Conservation (phyloP, 257 asterid species). For the Knoxia roxburghii region DNA sequence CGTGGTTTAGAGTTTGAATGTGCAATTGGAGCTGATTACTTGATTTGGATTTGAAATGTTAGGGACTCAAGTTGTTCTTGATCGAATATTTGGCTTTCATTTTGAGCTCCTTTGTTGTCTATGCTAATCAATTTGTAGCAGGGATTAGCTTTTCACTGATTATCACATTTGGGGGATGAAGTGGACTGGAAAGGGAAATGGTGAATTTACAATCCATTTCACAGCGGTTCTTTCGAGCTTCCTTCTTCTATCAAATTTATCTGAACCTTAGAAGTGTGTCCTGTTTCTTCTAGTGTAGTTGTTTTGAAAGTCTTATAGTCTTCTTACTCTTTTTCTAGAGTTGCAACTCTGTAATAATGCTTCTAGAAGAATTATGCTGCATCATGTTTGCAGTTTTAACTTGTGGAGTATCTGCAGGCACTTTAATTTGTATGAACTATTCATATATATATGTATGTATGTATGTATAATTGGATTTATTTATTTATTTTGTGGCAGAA, state of each 20-base stretch:
- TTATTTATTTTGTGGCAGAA: constrained; percentile 27
- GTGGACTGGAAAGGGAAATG: not conserved
- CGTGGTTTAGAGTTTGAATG: not conserved
- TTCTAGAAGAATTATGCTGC: not conserved
- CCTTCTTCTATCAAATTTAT: not conserved
- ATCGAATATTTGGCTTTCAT: not conserved
- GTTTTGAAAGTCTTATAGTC: not conserved
- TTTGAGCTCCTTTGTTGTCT: not conserved
- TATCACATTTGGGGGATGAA: not conserved
- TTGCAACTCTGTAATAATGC: not conserved
- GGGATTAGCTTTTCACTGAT: not conserved
- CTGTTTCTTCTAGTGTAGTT: not conserved
- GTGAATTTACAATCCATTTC: not conserved
- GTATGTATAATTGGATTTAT: not conserved
- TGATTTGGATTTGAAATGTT: not conserved
- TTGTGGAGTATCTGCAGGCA: not conserved
- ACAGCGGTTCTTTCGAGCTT: not conserved
- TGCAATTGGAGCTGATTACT: not conserved
- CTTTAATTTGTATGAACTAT: not conserved
- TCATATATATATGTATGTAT: too few relatives aligned
- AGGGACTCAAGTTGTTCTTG: not conserved
- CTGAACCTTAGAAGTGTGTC: not conserved
- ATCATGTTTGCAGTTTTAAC: not conserved
- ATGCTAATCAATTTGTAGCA: not conserved
- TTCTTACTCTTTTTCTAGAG: not conserved